A percentile compares a stretch with the other conserved stretches of the same genome.
Evolutionary conservation across 257 asterid species (phyloP).

Genomic region (Leptodermis oblonga): DNA sequence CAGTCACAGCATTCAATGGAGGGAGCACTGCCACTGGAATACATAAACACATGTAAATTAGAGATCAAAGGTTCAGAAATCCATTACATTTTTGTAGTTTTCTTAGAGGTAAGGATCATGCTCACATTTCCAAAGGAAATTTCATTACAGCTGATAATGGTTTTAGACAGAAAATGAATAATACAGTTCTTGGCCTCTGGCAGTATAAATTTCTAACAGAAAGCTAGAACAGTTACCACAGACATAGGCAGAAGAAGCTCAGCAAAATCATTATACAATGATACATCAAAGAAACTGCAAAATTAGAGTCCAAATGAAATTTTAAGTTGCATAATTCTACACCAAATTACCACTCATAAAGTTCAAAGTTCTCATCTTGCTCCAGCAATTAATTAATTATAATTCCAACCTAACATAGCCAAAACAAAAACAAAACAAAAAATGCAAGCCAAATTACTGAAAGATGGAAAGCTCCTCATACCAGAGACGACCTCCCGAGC

Average conservation of each 20-base stretch:
- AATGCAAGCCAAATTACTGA: background rate
- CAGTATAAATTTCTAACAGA: background rate
- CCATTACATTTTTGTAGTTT: too few species aligned
- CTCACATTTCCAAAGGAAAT: too few species aligned
- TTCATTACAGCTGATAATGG: background rate
- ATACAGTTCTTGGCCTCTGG: background rate
- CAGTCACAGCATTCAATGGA: background rate
- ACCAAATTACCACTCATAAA: too few species aligned
- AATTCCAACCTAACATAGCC: background rate
- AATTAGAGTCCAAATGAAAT: too few species aligned
- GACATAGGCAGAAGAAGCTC: background rate
- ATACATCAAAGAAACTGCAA: too few species aligned
- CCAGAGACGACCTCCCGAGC: too few species aligned
- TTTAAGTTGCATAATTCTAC: background rate
- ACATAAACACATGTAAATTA: background rate
- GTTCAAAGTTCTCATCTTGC: background rate
- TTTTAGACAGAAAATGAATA: background rate
- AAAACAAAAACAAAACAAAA: too few species aligned
- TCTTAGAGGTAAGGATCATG: too few species aligned
- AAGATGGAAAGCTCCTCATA: background rate
- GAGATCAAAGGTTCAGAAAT: background rate
- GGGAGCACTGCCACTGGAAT: background rate
- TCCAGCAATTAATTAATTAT: background rate
- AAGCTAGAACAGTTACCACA: too few species aligned
- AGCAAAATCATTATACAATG: too few species aligned